Evolutionary conservation across 768 basidiomycete species (phyloP).

Genomic region (Jaapia argillacea): DNA sequence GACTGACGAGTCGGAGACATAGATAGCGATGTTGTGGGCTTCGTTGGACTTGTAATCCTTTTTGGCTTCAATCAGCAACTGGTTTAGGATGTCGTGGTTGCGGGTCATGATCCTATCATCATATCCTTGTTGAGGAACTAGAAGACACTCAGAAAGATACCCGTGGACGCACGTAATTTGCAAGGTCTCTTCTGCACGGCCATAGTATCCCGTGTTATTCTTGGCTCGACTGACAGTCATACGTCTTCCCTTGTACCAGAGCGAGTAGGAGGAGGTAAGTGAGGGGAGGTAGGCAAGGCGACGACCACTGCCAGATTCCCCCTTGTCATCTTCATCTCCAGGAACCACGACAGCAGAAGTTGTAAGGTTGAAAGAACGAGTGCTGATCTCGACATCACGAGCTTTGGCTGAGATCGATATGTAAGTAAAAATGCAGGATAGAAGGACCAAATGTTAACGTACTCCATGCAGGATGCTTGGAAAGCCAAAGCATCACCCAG

Average conservation of each 20-base stretch:
- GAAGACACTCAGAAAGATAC: neutral
- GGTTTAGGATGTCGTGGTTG: slow-evolving; percentile 32
- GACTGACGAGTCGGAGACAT: slow-evolving; percentile 39
- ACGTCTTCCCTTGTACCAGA: slow-evolving; percentile 36
- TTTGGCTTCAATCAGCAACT: slow-evolving; percentile 46
- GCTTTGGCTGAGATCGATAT: too few species aligned
- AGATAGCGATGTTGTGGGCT: slow-evolving; percentile 42
- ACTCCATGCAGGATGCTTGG: slow-evolving; percentile 47
- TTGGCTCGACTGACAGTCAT: slow-evolving; percentile 22
- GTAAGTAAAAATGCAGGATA: too few species aligned
- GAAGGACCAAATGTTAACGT: neutral
- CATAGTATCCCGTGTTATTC: slow-evolving; percentile 22
- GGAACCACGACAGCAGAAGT: neutral
- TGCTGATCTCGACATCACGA: slow-evolving; percentile 12
- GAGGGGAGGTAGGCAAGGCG: slow-evolving; percentile 35
- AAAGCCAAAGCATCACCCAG: slow-evolving; percentile 68
- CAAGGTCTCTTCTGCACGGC: slow-evolving; percentile 27
- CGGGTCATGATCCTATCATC: slow-evolving; percentile 38
- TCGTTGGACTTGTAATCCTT: slow-evolving; percentile 38
- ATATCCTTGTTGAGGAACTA: slow-evolving; percentile 2
- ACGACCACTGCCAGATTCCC: slow-evolving; percentile 1
- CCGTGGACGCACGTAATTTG: slow-evolving; percentile 28
- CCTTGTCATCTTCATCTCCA: slow-evolving; percentile 1
- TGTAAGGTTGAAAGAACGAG: slow-evolving; percentile 6
- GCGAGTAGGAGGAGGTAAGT: slow-evolving; percentile 23